These are phyloP conservation scores for Coniochaeta ligniaria DNA, from an alignment of 2,329 filamentous ascomycete genomes.

Conservation along the genomic window DNA sequence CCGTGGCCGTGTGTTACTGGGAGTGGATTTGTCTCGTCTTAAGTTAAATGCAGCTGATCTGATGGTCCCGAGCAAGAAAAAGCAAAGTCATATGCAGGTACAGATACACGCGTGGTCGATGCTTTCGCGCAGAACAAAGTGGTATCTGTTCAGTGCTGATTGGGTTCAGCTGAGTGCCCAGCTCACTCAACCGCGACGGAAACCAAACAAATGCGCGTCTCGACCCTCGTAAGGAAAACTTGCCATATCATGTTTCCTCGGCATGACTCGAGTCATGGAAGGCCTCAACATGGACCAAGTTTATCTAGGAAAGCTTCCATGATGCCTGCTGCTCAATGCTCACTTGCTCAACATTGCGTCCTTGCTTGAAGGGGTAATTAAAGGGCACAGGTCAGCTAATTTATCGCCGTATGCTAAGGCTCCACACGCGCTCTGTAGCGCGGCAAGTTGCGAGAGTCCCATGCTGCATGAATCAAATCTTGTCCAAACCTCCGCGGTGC, in stretches of 20 bases:
- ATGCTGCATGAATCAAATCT: background rate
- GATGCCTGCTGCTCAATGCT: background rate
- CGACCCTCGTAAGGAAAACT: background rate
- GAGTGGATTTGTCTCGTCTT: background rate
- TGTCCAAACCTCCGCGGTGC: background rate
- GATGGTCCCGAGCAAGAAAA: background rate
- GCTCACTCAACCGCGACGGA: background rate
- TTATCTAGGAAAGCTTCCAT: background rate
- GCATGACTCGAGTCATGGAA: background rate
- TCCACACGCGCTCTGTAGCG: background rate
- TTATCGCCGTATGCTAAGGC: background rate
- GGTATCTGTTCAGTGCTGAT: background rate
- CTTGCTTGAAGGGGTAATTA: slow-evolving; percentile 1
- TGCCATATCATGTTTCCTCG: background rate
- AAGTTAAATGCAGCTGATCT: background rate
- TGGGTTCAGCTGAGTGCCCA: background rate
- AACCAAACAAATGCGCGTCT: background rate
- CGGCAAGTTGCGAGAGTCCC: background rate
- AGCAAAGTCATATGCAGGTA: background rate
- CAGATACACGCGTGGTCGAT: background rate
- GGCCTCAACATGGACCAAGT: background rate
- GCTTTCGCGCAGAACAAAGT: background rate
- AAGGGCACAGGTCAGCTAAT: slow-evolving; percentile 1
- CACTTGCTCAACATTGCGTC: background rate
- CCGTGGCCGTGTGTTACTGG: background rate